These are phyloP conservation scores for Podospora pseudopauciseta DNA, from an alignment of 495 filamentous ascomycete genomes.

Conservation along the genomic window DNA sequence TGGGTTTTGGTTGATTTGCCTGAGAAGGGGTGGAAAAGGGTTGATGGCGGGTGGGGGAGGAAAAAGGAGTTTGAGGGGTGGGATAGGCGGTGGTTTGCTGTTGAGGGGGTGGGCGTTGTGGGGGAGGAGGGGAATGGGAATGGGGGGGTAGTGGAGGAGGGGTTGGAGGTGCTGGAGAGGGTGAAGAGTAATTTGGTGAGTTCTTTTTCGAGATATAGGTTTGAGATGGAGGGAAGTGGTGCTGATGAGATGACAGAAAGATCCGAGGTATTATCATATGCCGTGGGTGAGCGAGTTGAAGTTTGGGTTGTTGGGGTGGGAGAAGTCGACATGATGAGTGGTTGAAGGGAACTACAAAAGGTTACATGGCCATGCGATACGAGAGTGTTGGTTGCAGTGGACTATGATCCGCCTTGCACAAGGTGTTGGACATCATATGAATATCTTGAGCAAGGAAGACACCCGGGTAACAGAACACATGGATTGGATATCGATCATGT, in stretches of 20 bases:
- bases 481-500: background rate
- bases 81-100: slow-evolving; percentile 18
- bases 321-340: background rate
- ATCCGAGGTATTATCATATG: slow-evolving; percentile 9
- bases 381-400: too few relatives aligned
- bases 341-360: background rate
- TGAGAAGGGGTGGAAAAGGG: background rate
- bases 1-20: slow-evolving; percentile 21
- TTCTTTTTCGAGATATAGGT: background rate
- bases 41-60: background rate
- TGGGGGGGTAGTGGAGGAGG: slow-evolving; percentile 7
- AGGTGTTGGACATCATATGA: background rate
- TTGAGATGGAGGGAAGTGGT: background rate
- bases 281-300: slow-evolving; percentile 15
- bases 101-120: background rate
- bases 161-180: slow-evolving; percentile 13
- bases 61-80: slow-evolving; percentile 17
- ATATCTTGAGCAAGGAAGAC: background rate
- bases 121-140: background rate
- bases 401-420: background rate
- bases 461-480: background rate
- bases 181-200: slow-evolving; percentile 18
- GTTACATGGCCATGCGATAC: too few relatives aligned
- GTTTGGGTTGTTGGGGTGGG: slow-evolving; percentile 18
- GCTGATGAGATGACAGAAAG: slow-evolving; percentile 2